Evolutionary conservation across 768 basidiomycete species (phyloP), one percentile per base, ranked within the genome.

Genomic region (Russula sp.): DNA sequence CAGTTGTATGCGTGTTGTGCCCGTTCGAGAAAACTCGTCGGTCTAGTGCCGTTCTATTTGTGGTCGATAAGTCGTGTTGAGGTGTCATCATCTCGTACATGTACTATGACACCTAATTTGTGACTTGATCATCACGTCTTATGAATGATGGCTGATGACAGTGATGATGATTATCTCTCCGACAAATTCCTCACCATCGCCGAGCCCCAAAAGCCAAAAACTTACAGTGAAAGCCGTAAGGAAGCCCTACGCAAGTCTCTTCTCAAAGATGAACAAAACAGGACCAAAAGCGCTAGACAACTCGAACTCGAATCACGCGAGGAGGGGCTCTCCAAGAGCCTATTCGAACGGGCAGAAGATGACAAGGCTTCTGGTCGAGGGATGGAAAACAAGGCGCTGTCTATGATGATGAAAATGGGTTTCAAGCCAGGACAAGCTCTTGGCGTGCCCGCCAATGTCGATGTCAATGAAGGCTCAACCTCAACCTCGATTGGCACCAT

Each of bases 341-440:
- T 94, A 24, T 92, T 94, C 69, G 88, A 90, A 70, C 80, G 84
- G 49, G 89, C 88, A 26, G 80, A 82, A 72, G 88, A 90, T 71
- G 83, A 84, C 66, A 80, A 80, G 64, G 78, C 76, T 22, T 69
- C 73, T 51, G 85, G 83, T 7, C 71, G 79, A 24, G 76, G 77
- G 48, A 74, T 78, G 58, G 79, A 81, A 49, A 92, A 83, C 77
- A 94, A 92, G 73, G 92, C 92, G 9, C 77, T 94, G 59, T 81
- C 83, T 18, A 93, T 94, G 79, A 94, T 94, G 92, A 85, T 89
- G 82, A 93, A 90, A 77, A 94, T 94, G 92, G 92, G 92, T 1
- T 94, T 91, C 78, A 88, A 88, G 76, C 85, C 89, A 2, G 92
- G 92, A 18, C 85, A 92, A 73, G 80, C 89, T 16, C 79, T 94